Percentiles rank a stretch among this genome's conserved stretches.
Evolutionary conservation across 2,329 filamentous ascomycete species (phyloP).

Genomic region (Calycina herbarum): DNA sequence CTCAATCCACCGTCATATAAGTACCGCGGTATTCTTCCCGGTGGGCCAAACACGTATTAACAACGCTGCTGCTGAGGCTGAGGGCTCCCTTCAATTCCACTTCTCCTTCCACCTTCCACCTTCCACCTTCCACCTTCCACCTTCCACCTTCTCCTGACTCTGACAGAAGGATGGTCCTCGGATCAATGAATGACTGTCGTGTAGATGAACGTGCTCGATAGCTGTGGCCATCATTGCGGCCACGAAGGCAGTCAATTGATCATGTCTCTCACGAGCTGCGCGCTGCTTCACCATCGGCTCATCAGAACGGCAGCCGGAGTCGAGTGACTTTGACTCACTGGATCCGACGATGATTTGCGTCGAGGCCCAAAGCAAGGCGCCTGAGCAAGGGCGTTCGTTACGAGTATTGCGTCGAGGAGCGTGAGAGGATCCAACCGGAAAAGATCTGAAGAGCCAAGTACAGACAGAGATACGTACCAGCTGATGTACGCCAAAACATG

Average conservation of each 20-base stretch:
- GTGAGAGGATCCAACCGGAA: neutral
- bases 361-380: conserved; percentile 1
- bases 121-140: too few relatives aligned
- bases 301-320: neutral
- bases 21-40: conserved; percentile 1
- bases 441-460: neutral
- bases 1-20: neutral
- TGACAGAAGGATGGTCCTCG: neutral
- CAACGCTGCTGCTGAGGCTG: neutral
- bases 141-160: neutral
- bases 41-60: neutral
- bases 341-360: neutral
- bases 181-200: neutral
- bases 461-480: neutral
- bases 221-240: neutral
- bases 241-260: neutral
- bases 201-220: neutral
- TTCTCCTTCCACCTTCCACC: too few relatives aligned
- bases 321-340: neutral
- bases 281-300: neutral
- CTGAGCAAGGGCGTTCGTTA: neutral
- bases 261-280: neutral
- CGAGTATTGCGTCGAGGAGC: neutral
- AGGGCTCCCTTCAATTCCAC: too few relatives aligned
- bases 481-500: neutral